phyloP scores from a whole-genome alignment of 495 filamentous ascomycete species.

The Lasiosphaeriaceae sp. region DNA sequence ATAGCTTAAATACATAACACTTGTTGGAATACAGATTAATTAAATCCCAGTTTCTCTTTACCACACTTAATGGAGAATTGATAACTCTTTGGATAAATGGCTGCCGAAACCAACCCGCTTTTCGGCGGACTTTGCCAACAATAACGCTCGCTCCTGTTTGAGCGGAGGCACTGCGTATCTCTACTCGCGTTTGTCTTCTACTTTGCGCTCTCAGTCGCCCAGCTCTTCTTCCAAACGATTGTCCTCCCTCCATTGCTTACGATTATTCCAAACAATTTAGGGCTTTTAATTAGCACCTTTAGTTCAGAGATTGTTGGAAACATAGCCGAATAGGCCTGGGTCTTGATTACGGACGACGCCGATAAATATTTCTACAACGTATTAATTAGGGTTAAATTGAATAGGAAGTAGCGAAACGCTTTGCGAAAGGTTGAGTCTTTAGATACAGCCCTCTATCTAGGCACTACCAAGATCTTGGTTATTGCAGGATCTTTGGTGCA shows the following conservation, averaged over 20 bases:
- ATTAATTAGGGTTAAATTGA: not conserved
- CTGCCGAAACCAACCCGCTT: conserved; percentile 4
- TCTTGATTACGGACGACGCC: conserved; percentile 3
- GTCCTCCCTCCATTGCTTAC: conserved; percentile 3
- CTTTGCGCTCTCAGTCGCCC: conserved; percentile 5
- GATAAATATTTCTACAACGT: conserved; percentile 5
- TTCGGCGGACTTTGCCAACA: not conserved
- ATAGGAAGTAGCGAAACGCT: conserved; percentile 4
- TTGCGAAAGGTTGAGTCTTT: conserved; percentile 8
- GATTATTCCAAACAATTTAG: conserved; percentile 5
- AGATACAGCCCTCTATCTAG: conserved; percentile 2
- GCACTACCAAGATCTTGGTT: conserved; percentile 6
- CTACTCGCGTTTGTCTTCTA: conserved; percentile 2
- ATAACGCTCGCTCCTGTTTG: conserved; percentile 1
- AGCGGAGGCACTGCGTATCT: conserved; percentile 6
- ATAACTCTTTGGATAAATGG: not conserved
- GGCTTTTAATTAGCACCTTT: conserved; percentile 9
- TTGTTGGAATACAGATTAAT: too few species aligned
- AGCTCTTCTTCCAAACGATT: conserved; percentile 4
- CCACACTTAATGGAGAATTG: not conserved
- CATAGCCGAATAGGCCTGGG: conserved; percentile 5
- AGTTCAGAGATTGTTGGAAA: conserved; percentile 10
- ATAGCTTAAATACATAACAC: too few species aligned
- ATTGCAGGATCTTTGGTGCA: conserved; percentile 2
- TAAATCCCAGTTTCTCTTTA: too few species aligned